A percentile compares a stretch with the other conserved stretches of the same genome.
These are phyloP conservation scores for Stentor coeruleus DNA, from an alignment of 73 alveolate genomes.

Conservation along the genomic window DNA sequence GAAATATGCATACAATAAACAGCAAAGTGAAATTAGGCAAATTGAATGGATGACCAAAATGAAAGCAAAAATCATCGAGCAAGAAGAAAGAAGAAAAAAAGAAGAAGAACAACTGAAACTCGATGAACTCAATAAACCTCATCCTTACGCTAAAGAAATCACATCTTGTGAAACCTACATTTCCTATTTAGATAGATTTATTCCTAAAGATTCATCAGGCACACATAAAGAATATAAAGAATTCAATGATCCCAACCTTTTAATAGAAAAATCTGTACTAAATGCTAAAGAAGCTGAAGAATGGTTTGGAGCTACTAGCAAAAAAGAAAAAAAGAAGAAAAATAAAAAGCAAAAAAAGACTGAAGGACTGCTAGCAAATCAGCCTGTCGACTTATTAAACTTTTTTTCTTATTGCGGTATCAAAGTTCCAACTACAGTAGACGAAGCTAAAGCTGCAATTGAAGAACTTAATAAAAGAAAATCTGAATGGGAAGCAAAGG, in stretches of 20 bases:
- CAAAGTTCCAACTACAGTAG: background rate
- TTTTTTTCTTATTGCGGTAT: background rate
- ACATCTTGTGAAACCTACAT: background rate
- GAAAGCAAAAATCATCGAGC: background rate
- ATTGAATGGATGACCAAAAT: slow-evolving; percentile 24
- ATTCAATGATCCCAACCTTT: slow-evolving; percentile 1
- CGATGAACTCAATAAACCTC: slow-evolving; percentile 25
- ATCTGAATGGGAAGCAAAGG: background rate
- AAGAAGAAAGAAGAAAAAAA: slow-evolving; percentile 1
- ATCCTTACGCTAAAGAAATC: slow-evolving; percentile 22
- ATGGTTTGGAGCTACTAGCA: background rate
- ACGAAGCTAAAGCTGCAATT: background rate
- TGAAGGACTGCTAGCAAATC: background rate
- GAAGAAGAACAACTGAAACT: slow-evolving; percentile 28
- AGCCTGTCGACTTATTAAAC: background rate
- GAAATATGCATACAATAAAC: background rate
- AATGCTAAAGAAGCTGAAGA: background rate
- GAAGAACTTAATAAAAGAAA: background rate
- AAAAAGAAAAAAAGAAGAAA: background rate
- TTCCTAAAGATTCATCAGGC: slow-evolving; percentile 35
- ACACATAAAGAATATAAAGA: no score
- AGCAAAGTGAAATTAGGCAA: background rate
- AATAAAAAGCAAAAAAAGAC: background rate
- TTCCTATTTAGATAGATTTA: background rate
- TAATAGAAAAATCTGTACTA: background rate